Evolutionary conservation across 225 moss, liverwort and hornwort species (phyloP).

Genomic region (Anthoceros angustus): DNA sequence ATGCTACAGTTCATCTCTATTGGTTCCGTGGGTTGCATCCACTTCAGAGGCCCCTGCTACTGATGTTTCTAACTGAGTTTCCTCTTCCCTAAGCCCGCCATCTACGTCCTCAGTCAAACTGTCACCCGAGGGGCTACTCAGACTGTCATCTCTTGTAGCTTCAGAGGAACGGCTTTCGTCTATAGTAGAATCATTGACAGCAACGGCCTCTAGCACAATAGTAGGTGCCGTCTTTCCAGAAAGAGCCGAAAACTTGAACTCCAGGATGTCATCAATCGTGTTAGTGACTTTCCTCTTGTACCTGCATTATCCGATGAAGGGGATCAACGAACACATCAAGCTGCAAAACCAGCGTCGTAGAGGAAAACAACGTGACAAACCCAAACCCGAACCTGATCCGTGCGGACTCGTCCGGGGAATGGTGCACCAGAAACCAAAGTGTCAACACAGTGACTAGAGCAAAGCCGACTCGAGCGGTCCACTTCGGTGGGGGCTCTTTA

Average conservation of each 20-base stretch:
- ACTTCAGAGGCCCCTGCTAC: too few relatives aligned
- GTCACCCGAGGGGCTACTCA: not conserved
- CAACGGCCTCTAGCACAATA: not conserved
- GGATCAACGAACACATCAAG: not conserved
- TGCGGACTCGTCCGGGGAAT: constrained; percentile 87
- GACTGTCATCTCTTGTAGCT: not conserved
- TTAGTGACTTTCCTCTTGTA: constrained; percentile 89
- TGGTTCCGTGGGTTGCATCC: too few relatives aligned
- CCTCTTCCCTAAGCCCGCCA: too few relatives aligned
- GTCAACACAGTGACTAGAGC: constrained; percentile 38
- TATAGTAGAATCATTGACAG: not conserved
- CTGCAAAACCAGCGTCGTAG: not conserved
- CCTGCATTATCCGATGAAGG: constrained; percentile 16
- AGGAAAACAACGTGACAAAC: not conserved
- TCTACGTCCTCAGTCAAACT: too few relatives aligned
- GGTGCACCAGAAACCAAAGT: constrained; percentile 66
- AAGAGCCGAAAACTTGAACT: constrained; percentile 62
- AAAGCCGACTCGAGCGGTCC: constrained; percentile 72
- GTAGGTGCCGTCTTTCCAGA: constrained; percentile 13
- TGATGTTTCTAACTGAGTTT: too few relatives aligned
- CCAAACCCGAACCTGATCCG: constrained; percentile 44
- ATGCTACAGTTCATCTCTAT: too few relatives aligned
- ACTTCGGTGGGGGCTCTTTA: constrained; percentile 68
- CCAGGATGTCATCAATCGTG: constrained; percentile 82
- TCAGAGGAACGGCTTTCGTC: not conserved